Conservation (phyloP, 495 filamentous ascomycete genomes). For the Penicillium alfredii region DNA sequence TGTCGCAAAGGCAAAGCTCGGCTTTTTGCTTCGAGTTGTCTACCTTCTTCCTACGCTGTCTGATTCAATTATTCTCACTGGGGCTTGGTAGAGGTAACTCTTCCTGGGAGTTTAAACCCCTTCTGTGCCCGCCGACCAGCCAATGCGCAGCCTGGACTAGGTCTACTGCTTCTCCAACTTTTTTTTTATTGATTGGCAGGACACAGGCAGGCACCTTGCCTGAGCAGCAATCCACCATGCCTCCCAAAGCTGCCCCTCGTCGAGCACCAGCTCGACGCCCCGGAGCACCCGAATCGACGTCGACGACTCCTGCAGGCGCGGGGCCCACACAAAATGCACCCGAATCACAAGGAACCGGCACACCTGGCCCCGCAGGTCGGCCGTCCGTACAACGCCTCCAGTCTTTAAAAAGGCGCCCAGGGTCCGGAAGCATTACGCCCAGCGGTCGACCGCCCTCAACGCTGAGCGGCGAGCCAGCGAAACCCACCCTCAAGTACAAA, state of each 20-base stretch:
- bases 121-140: too few species aligned
- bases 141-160: slow-evolving; percentile 4
- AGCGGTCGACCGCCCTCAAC: slow-evolving; percentile 19
- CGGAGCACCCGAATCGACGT: slow-evolving; percentile 6
- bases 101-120: too few species aligned
- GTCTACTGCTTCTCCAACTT: slow-evolving; percentile 4
- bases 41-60: neutral
- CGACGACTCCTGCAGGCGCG: slow-evolving; percentile 13
- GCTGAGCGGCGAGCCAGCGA: slow-evolving; percentile 22
- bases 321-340: slow-evolving; percentile 11
- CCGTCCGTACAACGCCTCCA: slow-evolving; percentile 41
- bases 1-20: slow-evolving; percentile 15
- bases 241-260: slow-evolving; percentile 36
- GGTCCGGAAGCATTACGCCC: slow-evolving; percentile 34
- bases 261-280: slow-evolving; percentile 25
- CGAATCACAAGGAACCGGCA: slow-evolving; percentile 1
- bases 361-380: slow-evolving; percentile 17
- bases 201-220: slow-evolving; percentile 15
- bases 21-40: slow-evolving; percentile 16
- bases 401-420: slow-evolving; percentile 36
- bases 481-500: slow-evolving; percentile 43
- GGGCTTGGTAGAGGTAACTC: too few species aligned
- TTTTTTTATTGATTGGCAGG: slow-evolving; percentile 8
- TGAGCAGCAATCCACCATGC: slow-evolving; percentile 28
- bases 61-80: neutral